Conservation (phyloP, 2,329 filamentous ascomycete genomes). For the Lachnellula subtilissima region DNA sequence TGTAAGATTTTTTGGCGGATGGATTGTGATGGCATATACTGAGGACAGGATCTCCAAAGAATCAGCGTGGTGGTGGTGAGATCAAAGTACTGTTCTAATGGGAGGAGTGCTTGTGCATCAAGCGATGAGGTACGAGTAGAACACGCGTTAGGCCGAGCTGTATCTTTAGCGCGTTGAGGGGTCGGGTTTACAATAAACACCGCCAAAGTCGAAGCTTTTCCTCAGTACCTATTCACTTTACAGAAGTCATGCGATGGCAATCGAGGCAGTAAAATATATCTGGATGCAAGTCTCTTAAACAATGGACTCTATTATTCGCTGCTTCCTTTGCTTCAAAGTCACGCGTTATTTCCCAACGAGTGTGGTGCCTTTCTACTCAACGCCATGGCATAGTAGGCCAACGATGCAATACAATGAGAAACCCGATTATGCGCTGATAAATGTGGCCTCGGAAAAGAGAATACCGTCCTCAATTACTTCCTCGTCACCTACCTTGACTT, state of each 20-base stretch:
- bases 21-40: background rate
- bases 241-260: background rate
- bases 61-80: too few species aligned
- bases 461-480: conserved; percentile 72
- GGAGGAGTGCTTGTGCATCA: too few species aligned
- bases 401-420: conserved; percentile 1
- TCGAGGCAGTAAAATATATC: background rate
- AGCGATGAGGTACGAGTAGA: too few species aligned
- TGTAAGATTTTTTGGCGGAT: background rate
- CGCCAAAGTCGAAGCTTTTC: background rate
- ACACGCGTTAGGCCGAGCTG: too few species aligned
- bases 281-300: conserved; percentile 12
- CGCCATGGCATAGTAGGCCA: conserved; percentile 18
- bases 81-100: too few species aligned
- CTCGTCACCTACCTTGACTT: conserved; percentile 79
- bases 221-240: background rate
- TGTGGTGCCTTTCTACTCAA: conserved; percentile 26
- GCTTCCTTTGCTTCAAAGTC: background rate
- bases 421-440: conserved; percentile 62
- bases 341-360: conserved; percentile 23
- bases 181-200: background rate
- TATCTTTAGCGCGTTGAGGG: too few species aligned
- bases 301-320: conserved; percentile 14
- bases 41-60: too few species aligned
- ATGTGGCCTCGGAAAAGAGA: conserved; percentile 89